Base-by-base conservation (phyloP, 192 early-diverging fungal species). In the Phlyctochytrium bullatum region DNA sequence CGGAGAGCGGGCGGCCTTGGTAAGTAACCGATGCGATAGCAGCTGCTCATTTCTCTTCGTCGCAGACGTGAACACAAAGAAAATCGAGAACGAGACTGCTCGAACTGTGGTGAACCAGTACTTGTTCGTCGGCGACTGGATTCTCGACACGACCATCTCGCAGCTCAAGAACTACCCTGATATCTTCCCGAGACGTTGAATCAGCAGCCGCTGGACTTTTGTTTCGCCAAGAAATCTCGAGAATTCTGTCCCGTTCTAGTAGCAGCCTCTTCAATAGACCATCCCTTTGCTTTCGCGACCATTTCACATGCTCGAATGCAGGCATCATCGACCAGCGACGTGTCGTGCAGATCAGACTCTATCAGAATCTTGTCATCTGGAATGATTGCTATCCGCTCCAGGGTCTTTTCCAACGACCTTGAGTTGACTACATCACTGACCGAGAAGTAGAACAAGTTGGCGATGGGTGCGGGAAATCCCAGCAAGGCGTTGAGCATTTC, bases 401-500 rank as follows among this genome's bases (percentile, higher is more conserved):
- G 56, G 57, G 88, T 86, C 6, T 72, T 64, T 36, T 63, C 58
- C 31, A 61, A 34, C 25, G 79, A 80, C 40, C 92, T 79, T 25
- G 80, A 86, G 61, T 93, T 93, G 70, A 97, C 90, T 57, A 83
- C 72, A 30, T 78, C 66, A 4, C 91, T 93, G 78, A 94, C 93
- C 23, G 86, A 88, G 63, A 93, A 88, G 60, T 89, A 97, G 1
- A 92, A 75, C 16, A 81, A 73, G 56, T 51, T 36, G 57, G 66
- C 62, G 24, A 71, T 52, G 59, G 71, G 36, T 68, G 58, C 51
- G 17, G 69, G 70, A 58, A 80, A 69, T 47, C 75, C 67, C 2
- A 79, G 36, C 27, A 91, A 78, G 2, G 68, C 66, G 30, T 72
- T 74, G 20, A 91, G 66, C 71, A 88, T 87, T 52, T 95, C 91